A percentile compares a stretch with the other conserved stretches of the same genome.
phyloP scores from a whole-genome alignment of 1,284 basidiomycete species.

The Cutaneotrichosporon dermatis region DNA sequence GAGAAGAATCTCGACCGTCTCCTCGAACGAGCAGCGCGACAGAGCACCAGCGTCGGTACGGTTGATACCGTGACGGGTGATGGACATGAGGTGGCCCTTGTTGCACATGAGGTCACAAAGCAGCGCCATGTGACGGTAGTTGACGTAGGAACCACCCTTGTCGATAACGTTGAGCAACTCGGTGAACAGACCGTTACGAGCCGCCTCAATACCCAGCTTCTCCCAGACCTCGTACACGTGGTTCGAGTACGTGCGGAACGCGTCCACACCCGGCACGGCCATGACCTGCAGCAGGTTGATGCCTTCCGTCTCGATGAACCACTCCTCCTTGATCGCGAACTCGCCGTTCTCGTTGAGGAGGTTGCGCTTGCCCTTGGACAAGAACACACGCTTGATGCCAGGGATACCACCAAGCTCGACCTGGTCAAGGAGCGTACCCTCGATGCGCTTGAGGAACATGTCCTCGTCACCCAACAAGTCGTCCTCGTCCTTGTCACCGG shows the following conservation, averaged over 20 bases:
- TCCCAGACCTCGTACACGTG: conserved; percentile 94
- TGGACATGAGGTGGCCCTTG: conserved; percentile 92
- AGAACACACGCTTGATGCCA: conserved; percentile 88
- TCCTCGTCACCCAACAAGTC: conserved; percentile 83
- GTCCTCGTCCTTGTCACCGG: conserved; percentile 82
- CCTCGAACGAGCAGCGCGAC: conserved; percentile 98
- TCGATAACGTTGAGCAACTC: conserved; percentile 93
- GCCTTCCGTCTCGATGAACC: conserved; percentile 97
- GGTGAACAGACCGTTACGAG: conserved; percentile 85
- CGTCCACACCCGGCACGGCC: conserved; percentile 91
- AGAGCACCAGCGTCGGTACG: conserved; percentile 93
- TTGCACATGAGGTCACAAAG: conserved; percentile 99
- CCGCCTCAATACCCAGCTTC: conserved; percentile 97
- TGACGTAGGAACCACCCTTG: conserved; percentile 99
- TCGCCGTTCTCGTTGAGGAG: conserved; percentile 59
- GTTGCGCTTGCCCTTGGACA: conserved; percentile 78
- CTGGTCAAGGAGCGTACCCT: conserved; percentile 94
- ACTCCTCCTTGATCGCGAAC: conserved; percentile 64
- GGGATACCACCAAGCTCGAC: conserved; percentile 91
- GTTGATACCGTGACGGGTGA: conserved; percentile 99
- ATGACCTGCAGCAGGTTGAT: conserved; percentile 91
- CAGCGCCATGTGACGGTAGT: conserved; percentile 93
- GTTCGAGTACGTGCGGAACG: conserved; percentile 89
- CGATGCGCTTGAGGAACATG: conserved; percentile 91
- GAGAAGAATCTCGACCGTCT: conserved; percentile 98